These are phyloP conservation scores for Xylaria intraflava DNA, from an alignment of 495 filamentous ascomycete genomes.

Conservation along the genomic window DNA sequence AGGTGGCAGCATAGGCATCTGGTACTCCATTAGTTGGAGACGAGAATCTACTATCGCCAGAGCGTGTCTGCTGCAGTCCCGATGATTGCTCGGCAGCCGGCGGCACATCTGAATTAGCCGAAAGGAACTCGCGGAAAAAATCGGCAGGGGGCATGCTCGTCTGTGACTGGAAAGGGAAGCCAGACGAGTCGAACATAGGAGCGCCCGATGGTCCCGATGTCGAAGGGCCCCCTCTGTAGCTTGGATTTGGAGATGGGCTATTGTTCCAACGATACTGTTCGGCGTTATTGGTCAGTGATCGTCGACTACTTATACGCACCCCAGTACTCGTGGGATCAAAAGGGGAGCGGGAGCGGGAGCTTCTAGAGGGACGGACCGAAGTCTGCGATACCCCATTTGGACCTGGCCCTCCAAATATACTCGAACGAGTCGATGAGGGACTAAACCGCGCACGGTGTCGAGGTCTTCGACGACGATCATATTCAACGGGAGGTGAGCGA, in stretches of 20 bases:
- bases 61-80: background rate
- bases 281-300: conserved; percentile 13
- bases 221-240: conserved; percentile 1
- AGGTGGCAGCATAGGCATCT: conserved; percentile 16
- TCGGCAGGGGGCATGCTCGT: background rate
- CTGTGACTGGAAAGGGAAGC: background rate
- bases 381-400: conserved; percentile 7
- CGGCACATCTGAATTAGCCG: background rate
- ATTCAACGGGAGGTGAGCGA: conserved; percentile 34
- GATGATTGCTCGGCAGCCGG: background rate
- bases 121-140: background rate
- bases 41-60: background rate
- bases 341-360: conserved; percentile 9
- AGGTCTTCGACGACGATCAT: conserved; percentile 32
- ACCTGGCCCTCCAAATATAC: conserved; percentile 3
- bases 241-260: conserved; percentile 10
- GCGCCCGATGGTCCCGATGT: background rate
- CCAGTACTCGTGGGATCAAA: background rate
- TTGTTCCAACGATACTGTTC: conserved; percentile 18
- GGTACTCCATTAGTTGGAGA: conserved; percentile 5
- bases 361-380: conserved; percentile 14
- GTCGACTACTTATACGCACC: background rate
- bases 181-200: background rate
- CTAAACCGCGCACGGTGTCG: conserved; percentile 21
- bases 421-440: background rate